Base-by-base conservation (phyloP, 345 rosid genomes). In the Noccaea bulbosa region DNA sequence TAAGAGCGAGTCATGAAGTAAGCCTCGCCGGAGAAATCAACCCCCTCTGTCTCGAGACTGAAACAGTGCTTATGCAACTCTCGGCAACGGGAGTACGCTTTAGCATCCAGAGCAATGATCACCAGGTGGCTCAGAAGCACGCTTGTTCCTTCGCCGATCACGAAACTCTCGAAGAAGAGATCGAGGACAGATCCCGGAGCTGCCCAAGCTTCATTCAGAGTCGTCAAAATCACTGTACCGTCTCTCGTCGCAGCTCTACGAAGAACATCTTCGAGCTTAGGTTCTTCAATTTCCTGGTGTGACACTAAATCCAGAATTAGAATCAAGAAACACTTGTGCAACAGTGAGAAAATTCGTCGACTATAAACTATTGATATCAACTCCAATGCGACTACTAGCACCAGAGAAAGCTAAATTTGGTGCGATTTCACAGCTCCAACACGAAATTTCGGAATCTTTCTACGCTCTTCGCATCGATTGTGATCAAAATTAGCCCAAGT, bases 191-290 rank as follows among this genome's bases (percentile, higher is more conserved):
- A 82, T 65, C 79, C 79, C 1, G 90, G 86, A 71, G 78, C 85
- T 2, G 92, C 88, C 98, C 97, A 93, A 0, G 97, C 97, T 62
- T 87, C 88, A 60, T 93, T 91, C 54, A 91, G 53, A 35, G 97
- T 88, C 24, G 98, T 87, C 33, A 93, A 72, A 38, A 93, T 85
- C 51, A 93, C 91, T 32, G 97, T 91, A 34, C 56, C 44, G 15
- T 88, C 83, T 30, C 59, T 52, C 78, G 57, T 85, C 1, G 97
- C 91, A 40, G 97, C 96, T 16, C 66, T 76, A 53, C 74, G 80
- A 68, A 93, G 53, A 10, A 88, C 85, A 10, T 73, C 85, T 54
- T 84, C 83, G 2, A 93, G 93, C 78, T 58, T 82, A 46, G 81
- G 71, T 56, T 83, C 83, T 46, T 78, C 75, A 67, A 39, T 15